Conservation (phyloP, 2,329 filamentous ascomycete species). For the Fusarium coicis region DNA sequence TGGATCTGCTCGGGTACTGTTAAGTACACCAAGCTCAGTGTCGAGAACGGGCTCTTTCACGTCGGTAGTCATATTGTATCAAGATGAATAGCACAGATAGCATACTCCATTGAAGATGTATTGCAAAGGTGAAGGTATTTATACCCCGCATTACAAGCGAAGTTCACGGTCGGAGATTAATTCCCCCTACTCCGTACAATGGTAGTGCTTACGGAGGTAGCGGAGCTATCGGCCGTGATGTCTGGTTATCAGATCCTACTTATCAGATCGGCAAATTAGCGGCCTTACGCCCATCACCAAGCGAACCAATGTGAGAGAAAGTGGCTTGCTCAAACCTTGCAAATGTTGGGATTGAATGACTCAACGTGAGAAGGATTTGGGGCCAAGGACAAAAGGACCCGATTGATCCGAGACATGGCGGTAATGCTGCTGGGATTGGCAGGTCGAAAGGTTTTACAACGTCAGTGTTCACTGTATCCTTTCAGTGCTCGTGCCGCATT, state of each 20-base stretch:
- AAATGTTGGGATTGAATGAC: not conserved
- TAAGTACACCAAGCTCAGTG: not conserved
- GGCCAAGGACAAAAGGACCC: not conserved
- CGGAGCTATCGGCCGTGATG: slow-evolving; percentile 27
- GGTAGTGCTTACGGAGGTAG: not conserved
- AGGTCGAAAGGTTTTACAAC: not conserved
- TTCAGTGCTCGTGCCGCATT: not conserved
- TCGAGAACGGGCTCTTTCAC: not conserved
- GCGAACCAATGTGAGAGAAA: not conserved
- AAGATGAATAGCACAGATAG: no score
- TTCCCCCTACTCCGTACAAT: no score
- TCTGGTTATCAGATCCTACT: slow-evolving; percentile 7
- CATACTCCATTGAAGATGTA: fast-evolving
- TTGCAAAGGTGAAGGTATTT: fast-evolving
- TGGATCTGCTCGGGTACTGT: slow-evolving; percentile 5
- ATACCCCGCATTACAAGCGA: not conserved
- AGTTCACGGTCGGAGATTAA: not conserved
- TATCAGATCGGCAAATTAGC: slow-evolving; percentile 24
- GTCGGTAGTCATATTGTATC: not conserved
- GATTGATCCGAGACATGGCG: not conserved
- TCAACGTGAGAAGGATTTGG: not conserved
- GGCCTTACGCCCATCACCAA: not conserved
- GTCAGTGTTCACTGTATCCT: fast-evolving
- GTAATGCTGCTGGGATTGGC: fast-evolving
- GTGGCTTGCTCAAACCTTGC: not conserved